Conservation (phyloP, 2,329 filamentous ascomycete genomes). For the Nothophoma quercina region DNA sequence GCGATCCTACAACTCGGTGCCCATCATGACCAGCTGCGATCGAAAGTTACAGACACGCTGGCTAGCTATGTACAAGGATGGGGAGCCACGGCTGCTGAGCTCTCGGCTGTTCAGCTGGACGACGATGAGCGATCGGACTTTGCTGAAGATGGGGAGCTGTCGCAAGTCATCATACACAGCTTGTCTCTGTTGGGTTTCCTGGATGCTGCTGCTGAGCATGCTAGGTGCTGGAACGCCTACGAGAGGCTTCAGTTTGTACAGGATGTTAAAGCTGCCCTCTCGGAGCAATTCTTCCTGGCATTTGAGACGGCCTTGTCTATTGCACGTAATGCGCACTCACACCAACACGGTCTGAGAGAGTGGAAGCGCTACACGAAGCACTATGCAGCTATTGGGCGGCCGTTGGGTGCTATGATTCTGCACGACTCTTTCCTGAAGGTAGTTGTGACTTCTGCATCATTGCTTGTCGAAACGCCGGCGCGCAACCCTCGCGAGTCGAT, state of each 20-base stretch:
- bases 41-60: conserved; percentile 71
- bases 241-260: conserved; percentile 78
- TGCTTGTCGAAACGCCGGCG: conserved; percentile 69
- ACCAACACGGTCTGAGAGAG: conserved; percentile 73
- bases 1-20: conserved; percentile 83
- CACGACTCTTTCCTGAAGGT: conserved; percentile 89
- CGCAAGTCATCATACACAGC: conserved; percentile 75
- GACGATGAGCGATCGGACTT: conserved; percentile 62
- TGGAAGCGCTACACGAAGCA: conserved; percentile 89
- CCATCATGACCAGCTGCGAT: conserved; percentile 73
- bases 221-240: conserved; percentile 79
- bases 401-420: conserved; percentile 88
- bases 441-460: conserved; percentile 77
- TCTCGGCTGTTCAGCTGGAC: conserved; percentile 62
- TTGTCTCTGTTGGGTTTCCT: conserved; percentile 91
- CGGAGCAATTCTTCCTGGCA: conserved; percentile 82
- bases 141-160: conserved; percentile 61
- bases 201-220: conserved; percentile 78
- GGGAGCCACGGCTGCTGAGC: conserved; percentile 64
- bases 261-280: conserved; percentile 75
- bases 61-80: conserved; percentile 77
- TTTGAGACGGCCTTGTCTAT: conserved; percentile 91
- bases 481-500: conserved; percentile 69
- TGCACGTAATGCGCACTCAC: conserved; percentile 77
- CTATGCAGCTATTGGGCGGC: conserved; percentile 80